These are phyloP conservation scores for Chaetoceros muelleri DNA, from an alignment of 108 stramenopile species.

Conservation along the genomic window DNA sequence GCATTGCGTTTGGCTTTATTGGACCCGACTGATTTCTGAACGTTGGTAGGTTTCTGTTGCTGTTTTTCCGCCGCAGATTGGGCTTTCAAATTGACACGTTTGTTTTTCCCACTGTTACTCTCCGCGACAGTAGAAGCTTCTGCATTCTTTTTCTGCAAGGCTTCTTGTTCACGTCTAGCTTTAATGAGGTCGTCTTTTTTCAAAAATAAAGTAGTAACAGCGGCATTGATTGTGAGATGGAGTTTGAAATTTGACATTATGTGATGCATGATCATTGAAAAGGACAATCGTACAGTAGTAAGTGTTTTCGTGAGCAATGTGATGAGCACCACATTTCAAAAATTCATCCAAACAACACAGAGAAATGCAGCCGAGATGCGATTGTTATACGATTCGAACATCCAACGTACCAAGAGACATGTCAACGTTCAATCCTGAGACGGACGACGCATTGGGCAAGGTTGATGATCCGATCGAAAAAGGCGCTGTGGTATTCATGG, in stretches of 20 bases:
- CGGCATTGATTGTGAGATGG: no score
- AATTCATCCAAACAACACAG: no score
- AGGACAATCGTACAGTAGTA: no score
- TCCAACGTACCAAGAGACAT: conserved; percentile 15
- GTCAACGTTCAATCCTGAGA: background rate
- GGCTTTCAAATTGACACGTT: no score
- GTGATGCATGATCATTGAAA: no score
- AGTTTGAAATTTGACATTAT: no score
- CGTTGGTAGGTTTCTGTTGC: conserved; percentile 11
- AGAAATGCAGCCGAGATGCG: no score
- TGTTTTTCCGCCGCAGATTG: background rate
- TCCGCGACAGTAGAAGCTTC: conserved; percentile 7
- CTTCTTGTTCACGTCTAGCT: conserved; percentile 39
- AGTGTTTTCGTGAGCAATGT: no score
- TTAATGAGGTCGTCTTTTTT: background rate
- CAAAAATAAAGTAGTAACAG: background rate
- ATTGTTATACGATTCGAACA: no score
- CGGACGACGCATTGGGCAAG: background rate
- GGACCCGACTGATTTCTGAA: conserved; percentile 46
- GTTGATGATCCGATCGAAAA: background rate
- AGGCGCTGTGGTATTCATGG: background rate
- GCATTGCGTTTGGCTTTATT: conserved; percentile 65
- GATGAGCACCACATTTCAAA: no score
- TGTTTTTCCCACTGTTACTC: conserved; percentile 10
- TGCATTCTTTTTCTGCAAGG: conserved; percentile 25